Evolutionary conservation across 2,329 filamentous ascomycete genomes (phyloP), one percentile per base, ranked within the genome.

Genomic region (Trichoderma lentiforme): DNA sequence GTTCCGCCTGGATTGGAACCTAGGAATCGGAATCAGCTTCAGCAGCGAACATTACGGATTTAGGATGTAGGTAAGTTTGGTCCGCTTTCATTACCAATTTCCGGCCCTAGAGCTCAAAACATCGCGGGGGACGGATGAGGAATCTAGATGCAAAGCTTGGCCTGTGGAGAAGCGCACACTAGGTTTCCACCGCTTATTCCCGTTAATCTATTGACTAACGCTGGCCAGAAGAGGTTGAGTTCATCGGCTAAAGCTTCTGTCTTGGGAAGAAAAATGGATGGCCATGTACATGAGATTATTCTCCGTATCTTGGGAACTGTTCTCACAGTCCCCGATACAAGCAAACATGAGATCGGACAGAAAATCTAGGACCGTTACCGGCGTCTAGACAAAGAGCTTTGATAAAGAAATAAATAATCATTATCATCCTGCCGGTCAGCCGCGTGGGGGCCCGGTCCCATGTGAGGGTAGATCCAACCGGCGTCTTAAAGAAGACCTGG

Each of bases 141-240:
- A 61, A 69, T 60, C 66, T 69, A 69, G 66, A 56, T 61, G 36
- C 14, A 28, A 70, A 58, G 67, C 56, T 61, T 70, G 43, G 58
- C 28, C 24, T 64, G 68, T 63, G 60, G 68, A 51, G 58, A 63
- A 64, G 15, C 14, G 12, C 9, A 12, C 18, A 39, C 24, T 24
- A 56, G 26, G 30, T 71, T 39, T 26, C 68, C 68, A 61, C 28
- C 18, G 60, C 30, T 71, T 71, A 71, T 71, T 71, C 60, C 68
- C 68, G 68, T 15, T 30, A 57, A 57, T 30, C 66, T 28, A 71
- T 56, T 51, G 68, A 64, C 43, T 71, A 43, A 60, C 28, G 56
- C 12, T 24, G 53, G 53, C 18, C 9, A 28, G 32, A 7, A 53
- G 4, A 12, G 34, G 60, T n/a, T 24, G 30, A 39, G 68, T 64